A percentile compares a stretch with the other conserved stretches of the same genome.
Conservation (phyloP, 2,329 filamentous ascomycete species). For the Alternaria arborescens region DNA sequence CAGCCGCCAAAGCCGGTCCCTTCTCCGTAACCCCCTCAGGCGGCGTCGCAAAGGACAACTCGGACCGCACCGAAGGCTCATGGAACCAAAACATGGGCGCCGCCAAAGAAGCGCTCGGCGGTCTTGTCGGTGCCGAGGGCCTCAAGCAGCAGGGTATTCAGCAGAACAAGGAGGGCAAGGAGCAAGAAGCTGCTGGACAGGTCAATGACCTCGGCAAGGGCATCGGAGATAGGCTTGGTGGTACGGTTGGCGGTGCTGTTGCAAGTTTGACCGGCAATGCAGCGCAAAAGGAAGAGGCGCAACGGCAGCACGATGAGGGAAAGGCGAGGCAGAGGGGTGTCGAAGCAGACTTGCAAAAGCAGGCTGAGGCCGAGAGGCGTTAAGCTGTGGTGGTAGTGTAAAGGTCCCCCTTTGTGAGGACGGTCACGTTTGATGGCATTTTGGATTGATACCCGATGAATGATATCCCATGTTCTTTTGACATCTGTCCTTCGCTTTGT, state of each 20-base stretch:
- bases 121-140: slow-evolving; percentile 75
- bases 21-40: slow-evolving; percentile 74
- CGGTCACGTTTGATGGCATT: neutral
- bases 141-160: slow-evolving; percentile 77
- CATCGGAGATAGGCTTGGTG: slow-evolving; percentile 63
- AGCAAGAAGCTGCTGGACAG: slow-evolving; percentile 84
- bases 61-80: slow-evolving; percentile 73
- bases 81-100: slow-evolving; percentile 93
- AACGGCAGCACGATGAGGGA: slow-evolving; percentile 77
- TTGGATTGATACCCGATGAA: slow-evolving; percentile 8
- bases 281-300: slow-evolving; percentile 69
- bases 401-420: neutral
- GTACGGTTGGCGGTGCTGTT: slow-evolving; percentile 74
- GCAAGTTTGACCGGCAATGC: slow-evolving; percentile 78
- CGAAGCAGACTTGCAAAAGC: slow-evolving; percentile 81
- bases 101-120: slow-evolving; percentile 82
- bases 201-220: slow-evolving; percentile 77
- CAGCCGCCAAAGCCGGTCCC: slow-evolving; percentile 76
- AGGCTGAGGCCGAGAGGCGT: slow-evolving; percentile 52
- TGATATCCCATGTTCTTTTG: slow-evolving; percentile 1
- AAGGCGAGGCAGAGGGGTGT: slow-evolving; percentile 86
- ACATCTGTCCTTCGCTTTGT: neutral
- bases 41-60: slow-evolving; percentile 74
- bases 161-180: slow-evolving; percentile 83
- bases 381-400: neutral